Evolutionary conservation across 345 rosid genomes (phyloP).

Genomic region (Psidium friedrichsthalianum): DNA sequence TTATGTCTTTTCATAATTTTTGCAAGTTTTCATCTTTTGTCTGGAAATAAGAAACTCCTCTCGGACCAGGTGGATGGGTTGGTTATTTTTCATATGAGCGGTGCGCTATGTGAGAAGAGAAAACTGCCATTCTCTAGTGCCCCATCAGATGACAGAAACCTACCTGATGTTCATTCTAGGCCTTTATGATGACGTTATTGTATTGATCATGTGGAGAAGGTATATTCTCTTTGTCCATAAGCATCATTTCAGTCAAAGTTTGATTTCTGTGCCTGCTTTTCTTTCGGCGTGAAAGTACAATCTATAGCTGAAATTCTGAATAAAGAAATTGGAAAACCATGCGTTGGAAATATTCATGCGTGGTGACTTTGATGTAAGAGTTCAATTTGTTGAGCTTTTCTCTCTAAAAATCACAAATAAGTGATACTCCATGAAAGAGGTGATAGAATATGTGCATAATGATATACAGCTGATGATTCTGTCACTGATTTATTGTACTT

Average conservation of each 20-base stretch:
- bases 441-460: not conserved
- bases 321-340: not conserved
- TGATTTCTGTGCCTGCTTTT: not conserved
- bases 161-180: conserved; percentile 91
- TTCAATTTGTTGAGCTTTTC: not conserved
- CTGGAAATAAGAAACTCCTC: not conserved
- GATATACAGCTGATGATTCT: not conserved
- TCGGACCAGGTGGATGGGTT: conserved; percentile 79
- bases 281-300: not conserved
- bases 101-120: conserved; percentile 78
- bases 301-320: not conserved
- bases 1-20: not conserved
- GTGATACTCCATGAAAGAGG: not conserved
- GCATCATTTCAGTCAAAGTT: not conserved
- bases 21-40: conserved; percentile 4
- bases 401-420: not conserved
- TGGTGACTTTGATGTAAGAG: not conserved
- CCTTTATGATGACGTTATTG: conserved; percentile 78
- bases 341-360: not conserved
- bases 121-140: conserved; percentile 66
- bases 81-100: conserved; percentile 95
- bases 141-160: conserved; percentile 78
- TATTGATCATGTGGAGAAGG: conserved; percentile 93
- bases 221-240: not conserved
- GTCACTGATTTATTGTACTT: not conserved